Evolutionary conservation across 2,329 filamentous ascomycete species (phyloP).

Genomic region (Berkeleyomyces rouxiae): DNA sequence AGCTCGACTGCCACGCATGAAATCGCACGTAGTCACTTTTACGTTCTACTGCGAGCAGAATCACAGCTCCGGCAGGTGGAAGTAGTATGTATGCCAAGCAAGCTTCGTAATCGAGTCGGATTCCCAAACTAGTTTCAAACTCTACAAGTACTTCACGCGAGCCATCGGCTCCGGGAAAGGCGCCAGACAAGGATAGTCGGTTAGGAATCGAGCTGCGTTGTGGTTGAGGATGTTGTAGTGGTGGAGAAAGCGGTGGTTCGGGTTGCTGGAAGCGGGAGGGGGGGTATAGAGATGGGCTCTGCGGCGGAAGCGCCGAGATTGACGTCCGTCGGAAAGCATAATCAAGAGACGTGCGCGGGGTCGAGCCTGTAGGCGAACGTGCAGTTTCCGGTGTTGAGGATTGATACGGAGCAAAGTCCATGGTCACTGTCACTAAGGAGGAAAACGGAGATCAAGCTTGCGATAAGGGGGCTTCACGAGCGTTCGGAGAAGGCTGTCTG

Average conservation of each 20-base stretch:
- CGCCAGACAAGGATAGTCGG: conserved; percentile 19
- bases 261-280: conserved; percentile 18
- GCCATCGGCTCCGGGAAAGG: conserved; percentile 24
- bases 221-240: conserved; percentile 24
- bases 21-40: conserved; percentile 97
- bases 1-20: conserved; percentile 86
- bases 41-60: conserved; percentile 72
- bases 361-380: conserved; percentile 48
- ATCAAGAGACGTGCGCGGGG: conserved; percentile 38
- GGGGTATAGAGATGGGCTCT: conserved; percentile 7
- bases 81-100: conserved; percentile 73
- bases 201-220: conserved; percentile 19
- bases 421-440: conserved; percentile 22
- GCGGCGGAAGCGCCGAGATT: conserved; percentile 30
- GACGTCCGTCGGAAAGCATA: conserved; percentile 36
- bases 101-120: conserved; percentile 80
- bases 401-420: conserved; percentile 97
- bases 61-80: conserved; percentile 70
- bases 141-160: conserved; percentile 49
- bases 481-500: too few species aligned
- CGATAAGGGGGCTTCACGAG: too few species aligned
- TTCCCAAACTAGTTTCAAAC: conserved; percentile 78
- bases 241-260: conserved; percentile 23
- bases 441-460: too few species aligned
- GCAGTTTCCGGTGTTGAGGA: conserved; percentile 74